Evolutionary conservation across 2,329 filamentous ascomycete genomes (phyloP), one percentile per base, ranked within the genome.

Genomic region (Shiraia bambusicola): DNA sequence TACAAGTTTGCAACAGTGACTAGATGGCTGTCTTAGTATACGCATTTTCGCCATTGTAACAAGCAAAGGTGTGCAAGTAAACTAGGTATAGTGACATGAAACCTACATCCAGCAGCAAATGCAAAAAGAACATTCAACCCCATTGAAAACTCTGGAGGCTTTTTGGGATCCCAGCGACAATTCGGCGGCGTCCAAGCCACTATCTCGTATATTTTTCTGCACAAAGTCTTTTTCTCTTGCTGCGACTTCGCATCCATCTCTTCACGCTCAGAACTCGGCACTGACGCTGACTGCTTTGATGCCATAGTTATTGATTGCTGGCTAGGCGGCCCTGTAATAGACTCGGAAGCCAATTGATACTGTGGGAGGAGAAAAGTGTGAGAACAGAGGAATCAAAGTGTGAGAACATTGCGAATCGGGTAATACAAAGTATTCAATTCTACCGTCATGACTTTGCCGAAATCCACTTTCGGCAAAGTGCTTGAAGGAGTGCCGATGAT

Each of bases 1-100:
- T 92, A 92, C 3, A 92, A 72, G 54, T 91, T 91, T 13, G 87
- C 87, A 6, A 91, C 87, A 1, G 85, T 88, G 52, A 88, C 28
- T 30, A 13, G 4, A 38, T 5, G 13, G n/a, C 12, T 3, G 10
- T 27, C 14, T 13, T 26, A n/a, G 10, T 19, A 16, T 15, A 16
- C 28, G 15, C 5, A 84, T 28, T 10, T 28, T 34, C 13, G 10
- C 13, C 12, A 12, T 34, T 12, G 17, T 8, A 26, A 19, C 11
- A 24, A 13, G 32, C 24, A 14, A 22, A 34, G 8, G 8, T 22
- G 4, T 4, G 8, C 4, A 5, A 22, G 19, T 22, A 22, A 22
- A 22, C 19, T 3, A 17, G 4, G 17, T 30, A 12, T 28, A 2
- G 14, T 10, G 2, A 15, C 22, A 14, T 26, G 4, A 14, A 10